Evolutionary conservation across 2,329 filamentous ascomycete genomes (phyloP).

Genomic region (Pseudogymnoascus sp.): DNA sequence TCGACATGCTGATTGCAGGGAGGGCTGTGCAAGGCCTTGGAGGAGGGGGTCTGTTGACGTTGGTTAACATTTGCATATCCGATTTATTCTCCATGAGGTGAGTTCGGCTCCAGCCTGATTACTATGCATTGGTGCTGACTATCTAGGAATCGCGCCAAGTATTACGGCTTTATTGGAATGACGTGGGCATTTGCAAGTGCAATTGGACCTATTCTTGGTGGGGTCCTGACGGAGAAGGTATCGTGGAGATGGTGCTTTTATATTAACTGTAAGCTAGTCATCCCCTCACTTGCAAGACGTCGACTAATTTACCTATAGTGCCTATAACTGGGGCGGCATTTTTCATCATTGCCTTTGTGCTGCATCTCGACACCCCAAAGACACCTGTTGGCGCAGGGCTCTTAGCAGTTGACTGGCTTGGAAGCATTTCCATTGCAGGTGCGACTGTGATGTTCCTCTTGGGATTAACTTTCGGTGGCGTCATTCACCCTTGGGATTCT

Average conservation of each 20-base stretch:
- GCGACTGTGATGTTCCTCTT: slow-evolving; percentile 81
- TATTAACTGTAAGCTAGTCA: slow-evolving; percentile 12
- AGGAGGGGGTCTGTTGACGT: slow-evolving; percentile 43
- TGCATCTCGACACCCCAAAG: slow-evolving; percentile 60
- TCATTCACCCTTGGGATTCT: slow-evolving; percentile 52
- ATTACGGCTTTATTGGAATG: slow-evolving; percentile 58
- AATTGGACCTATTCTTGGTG: slow-evolving; percentile 60
- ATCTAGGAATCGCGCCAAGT: slow-evolving; percentile 33
- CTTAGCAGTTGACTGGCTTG: slow-evolving; percentile 53
- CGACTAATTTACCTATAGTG: slow-evolving; percentile 49
- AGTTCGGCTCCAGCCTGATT: slow-evolving; percentile 9
- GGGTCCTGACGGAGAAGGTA: slow-evolving; percentile 55
- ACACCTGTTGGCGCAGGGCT: slow-evolving; percentile 56
- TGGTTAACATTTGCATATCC: slow-evolving; percentile 48
- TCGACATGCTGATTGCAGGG: slow-evolving; percentile 41
- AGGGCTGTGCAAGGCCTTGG: slow-evolving; percentile 46
- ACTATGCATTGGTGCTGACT: not conserved
- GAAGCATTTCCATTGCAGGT: slow-evolving; percentile 54
- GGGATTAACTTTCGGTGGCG: slow-evolving; percentile 77
- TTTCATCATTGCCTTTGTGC: slow-evolving; percentile 51
- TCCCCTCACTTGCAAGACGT: slow-evolving; percentile 21
- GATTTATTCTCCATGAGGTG: slow-evolving; percentile 45
- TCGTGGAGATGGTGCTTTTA: slow-evolving; percentile 52
- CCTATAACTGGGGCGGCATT: slow-evolving; percentile 33
- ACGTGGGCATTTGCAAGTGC: slow-evolving; percentile 61